These are phyloP conservation scores for Durio zibethinus DNA, from an alignment of 345 rosid genomes.

Conservation along the genomic window DNA sequence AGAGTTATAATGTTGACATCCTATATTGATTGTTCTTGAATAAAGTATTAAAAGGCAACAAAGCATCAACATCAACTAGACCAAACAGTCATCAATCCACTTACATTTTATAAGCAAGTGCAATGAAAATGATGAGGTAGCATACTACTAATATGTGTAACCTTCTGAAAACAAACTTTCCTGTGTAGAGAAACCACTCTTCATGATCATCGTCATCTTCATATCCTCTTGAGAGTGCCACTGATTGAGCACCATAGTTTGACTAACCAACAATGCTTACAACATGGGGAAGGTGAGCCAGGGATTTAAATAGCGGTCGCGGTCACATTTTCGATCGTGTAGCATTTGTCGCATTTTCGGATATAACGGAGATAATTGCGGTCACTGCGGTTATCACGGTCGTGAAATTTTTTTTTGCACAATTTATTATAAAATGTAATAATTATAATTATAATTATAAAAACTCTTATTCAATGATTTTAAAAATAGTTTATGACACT, in stretches of 20 bases:
- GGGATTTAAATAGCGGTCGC: no score
- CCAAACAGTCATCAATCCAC: not conserved
- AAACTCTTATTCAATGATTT: no score
- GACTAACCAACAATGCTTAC: conserved; percentile 68
- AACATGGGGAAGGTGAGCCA: conserved; percentile 59
- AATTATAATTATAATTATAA: no score
- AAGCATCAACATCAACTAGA: not conserved
- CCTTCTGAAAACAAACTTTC: conserved; percentile 40
- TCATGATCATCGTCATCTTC: conserved; percentile 80
- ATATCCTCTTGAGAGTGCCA: conserved; percentile 69
- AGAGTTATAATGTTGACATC: not conserved
- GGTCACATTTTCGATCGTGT: no score
- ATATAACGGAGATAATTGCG: no score
- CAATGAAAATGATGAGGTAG: not conserved
- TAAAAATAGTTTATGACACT: no score
- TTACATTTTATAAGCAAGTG: not conserved
- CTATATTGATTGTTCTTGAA: not conserved
- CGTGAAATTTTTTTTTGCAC: no score
- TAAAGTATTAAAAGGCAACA: not conserved
- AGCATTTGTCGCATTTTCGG: no score
- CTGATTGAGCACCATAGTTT: conserved; percentile 55
- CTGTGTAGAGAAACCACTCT: conserved; percentile 81
- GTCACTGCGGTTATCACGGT: no score
- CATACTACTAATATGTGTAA: not conserved
- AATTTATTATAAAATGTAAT: no score